Evolutionary conservation across 148 eudicot genomes (phyloP), one percentile per base, ranked within the genome.

Genomic region (Salicornia ramosissima): DNA sequence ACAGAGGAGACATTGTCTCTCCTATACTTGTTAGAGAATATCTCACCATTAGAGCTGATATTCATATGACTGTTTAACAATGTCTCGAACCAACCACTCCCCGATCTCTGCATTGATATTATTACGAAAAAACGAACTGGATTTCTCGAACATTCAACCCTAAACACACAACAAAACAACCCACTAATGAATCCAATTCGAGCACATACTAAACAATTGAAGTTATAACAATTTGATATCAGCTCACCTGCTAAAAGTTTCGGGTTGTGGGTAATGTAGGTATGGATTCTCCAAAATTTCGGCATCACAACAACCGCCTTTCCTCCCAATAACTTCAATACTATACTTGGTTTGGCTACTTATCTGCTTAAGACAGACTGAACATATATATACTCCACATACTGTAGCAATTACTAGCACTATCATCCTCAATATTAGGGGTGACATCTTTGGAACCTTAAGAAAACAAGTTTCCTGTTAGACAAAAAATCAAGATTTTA

Each of bases 31-130:
- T 46, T 50, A 9, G 85, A 86, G 73, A 95, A 91, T 77, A 95
- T 85, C 77, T 95, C 99, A 39, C 99, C 99, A 69, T 95, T 95
- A 49, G 96, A 95, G 73, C 96, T 95, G 69, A 91, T 85, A 81
- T 95, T 91, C 21, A 63, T 65, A 71, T 95, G 99, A 80, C 92
- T 95, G 75, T 95, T 95, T 53, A 95, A 75, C 71, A 95, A 51
- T 1, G 97, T 89, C 79, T 95, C 99, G 43, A 95, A 89, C 99
- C 99, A 95, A 65, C 99, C 97, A 69, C 96, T 95, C 60, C 99
- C 97, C 0, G 97, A 95, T 77, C 99, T 83, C 78, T 95, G 99
- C 96, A 85, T 85, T 26, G 99, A 87, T 59, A 95, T 11, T 65
- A 95, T 89, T 45, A 82, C 96, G 78, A 95, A 95, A 77, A 81